phyloP scores from a whole-genome alignment of 1,139 yeast genomes.

The Wickerhamiella pararugosa region DNA sequence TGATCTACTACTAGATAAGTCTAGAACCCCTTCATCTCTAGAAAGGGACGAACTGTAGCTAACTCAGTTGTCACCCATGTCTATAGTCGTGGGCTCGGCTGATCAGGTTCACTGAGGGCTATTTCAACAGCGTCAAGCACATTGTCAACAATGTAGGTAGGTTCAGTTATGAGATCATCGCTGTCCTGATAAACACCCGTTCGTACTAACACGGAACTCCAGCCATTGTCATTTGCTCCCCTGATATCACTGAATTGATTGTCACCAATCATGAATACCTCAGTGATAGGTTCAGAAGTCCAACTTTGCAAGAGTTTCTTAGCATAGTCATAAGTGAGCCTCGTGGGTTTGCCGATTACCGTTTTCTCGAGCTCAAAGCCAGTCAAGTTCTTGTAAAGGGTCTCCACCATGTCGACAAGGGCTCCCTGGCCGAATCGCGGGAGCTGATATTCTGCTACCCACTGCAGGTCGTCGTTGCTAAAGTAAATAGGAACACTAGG shows the following conservation, averaged over 20 bases:
- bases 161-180: slow-evolving; percentile 32
- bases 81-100: too few relatives aligned
- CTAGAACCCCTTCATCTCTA: too few relatives aligned
- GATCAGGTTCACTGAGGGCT: slow-evolving; percentile 13
- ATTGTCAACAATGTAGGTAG: slow-evolving; percentile 24
- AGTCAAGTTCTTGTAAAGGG: slow-evolving; percentile 46
- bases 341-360: slow-evolving; percentile 74
- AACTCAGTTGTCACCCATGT: too few relatives aligned
- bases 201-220: slow-evolving; percentile 71
- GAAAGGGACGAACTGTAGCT: too few relatives aligned
- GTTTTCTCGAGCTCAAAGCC: slow-evolving; percentile 36
- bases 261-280: slow-evolving; percentile 84
- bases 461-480: slow-evolving; percentile 74
- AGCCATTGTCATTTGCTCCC: slow-evolving; percentile 78
- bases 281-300: slow-evolving; percentile 5
- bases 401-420: slow-evolving; percentile 48
- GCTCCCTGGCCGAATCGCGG: slow-evolving; percentile 94
- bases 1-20: too few relatives aligned
- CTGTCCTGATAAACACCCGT: slow-evolving; percentile 79
- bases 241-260: slow-evolving; percentile 84
- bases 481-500: slow-evolving; percentile 73
- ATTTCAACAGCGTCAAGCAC: slow-evolving; percentile 27
- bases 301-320: slow-evolving; percentile 13
- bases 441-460: slow-evolving; percentile 73
- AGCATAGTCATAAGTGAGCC: slow-evolving; percentile 72